Conservation (phyloP, 2,329 filamentous ascomycete species). For the Pseudopyrenochaeta lycopersici region DNA sequence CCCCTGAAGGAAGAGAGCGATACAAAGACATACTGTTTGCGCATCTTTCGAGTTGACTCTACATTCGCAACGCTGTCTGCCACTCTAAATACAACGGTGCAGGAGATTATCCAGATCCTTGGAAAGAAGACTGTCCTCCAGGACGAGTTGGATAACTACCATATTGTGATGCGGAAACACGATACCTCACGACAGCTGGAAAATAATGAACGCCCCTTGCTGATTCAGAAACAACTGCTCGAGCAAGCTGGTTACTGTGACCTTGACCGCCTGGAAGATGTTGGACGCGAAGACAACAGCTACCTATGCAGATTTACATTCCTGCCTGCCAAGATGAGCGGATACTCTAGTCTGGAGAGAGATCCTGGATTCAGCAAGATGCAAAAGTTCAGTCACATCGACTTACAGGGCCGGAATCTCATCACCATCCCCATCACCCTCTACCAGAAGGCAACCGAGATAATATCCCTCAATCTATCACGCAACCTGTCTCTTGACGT, state of each 20-base stretch:
- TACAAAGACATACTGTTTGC: slow-evolving; percentile 83
- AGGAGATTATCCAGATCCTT: slow-evolving; percentile 87
- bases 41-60: slow-evolving; percentile 91
- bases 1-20: slow-evolving; percentile 78
- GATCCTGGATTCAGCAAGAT: slow-evolving; percentile 84
- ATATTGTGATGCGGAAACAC: slow-evolving; percentile 94
- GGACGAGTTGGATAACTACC: slow-evolving; percentile 91
- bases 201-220: slow-evolving; percentile 79
- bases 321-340: slow-evolving; percentile 85
- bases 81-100: slow-evolving; percentile 81
- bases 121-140: slow-evolving; percentile 94
- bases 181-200: slow-evolving; percentile 84
- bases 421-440: slow-evolving; percentile 94
- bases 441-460: slow-evolving; percentile 90
- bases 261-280: slow-evolving; percentile 86
- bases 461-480: slow-evolving; percentile 93
- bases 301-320: slow-evolving; percentile 97
- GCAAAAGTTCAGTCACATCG: slow-evolving; percentile 93
- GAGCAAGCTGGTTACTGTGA: slow-evolving; percentile 92
- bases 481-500: slow-evolving; percentile 91
- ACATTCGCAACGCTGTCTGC: slow-evolving; percentile 94
- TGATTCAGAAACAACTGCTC: slow-evolving; percentile 90
- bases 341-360: slow-evolving; percentile 73
- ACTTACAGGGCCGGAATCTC: slow-evolving; percentile 87
- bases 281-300: slow-evolving; percentile 96